Base-by-base conservation (phyloP, 805 yeast genomes). In the Naumovozyma castellii region DNA sequence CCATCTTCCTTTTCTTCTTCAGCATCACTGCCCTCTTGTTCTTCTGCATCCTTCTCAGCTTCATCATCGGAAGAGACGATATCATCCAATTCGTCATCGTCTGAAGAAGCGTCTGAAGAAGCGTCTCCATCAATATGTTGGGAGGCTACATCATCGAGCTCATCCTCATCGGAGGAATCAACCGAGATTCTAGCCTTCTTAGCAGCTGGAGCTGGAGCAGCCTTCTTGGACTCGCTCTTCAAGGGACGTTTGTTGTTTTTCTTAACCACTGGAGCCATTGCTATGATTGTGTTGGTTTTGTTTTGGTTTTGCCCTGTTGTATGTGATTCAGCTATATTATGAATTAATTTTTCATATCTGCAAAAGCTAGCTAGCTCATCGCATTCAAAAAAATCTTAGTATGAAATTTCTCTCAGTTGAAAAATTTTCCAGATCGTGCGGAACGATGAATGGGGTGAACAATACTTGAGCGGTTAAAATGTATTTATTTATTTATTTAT, bases 41-140 rank as follows among this genome's bases (percentile, higher is more conserved):
- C 63, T 25, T 61, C 71, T 17, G 51, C 48, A 18, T 64, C 68
- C 36, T 56, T 39, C 53, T 57, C 44, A 22, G 51, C 59, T 14
- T 50, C 49, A 39, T 8, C 52, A 47, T 34, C 35, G 18, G 35
- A 30, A 33, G 38, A 29, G 9, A 39, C 38, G 17, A 29, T 31
- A n/a, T 38, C 40, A 16, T 44, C 48, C 27, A 53, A 62, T 17
- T 59, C 51, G 33, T 59, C 66, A 6, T 53, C 66, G 19, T 44
- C 43, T 5, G 49, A 43, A 15, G 51, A 42, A 20, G 45, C 47
- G 10, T 6, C 6, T 6, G 27, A 10, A 22, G 27, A 22, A 6
- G n/a, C n/a, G n/a, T n/a, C n/a, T n/a, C n/a, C n/a, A n/a, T n/a
- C n/a, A n/a, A n/a, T n/a, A n/a, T n/a, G n/a, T 5, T 48, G 32